Evolutionary conservation across 148 eudicot genomes (phyloP).

Genomic region (Amaranthus palmeri): DNA sequence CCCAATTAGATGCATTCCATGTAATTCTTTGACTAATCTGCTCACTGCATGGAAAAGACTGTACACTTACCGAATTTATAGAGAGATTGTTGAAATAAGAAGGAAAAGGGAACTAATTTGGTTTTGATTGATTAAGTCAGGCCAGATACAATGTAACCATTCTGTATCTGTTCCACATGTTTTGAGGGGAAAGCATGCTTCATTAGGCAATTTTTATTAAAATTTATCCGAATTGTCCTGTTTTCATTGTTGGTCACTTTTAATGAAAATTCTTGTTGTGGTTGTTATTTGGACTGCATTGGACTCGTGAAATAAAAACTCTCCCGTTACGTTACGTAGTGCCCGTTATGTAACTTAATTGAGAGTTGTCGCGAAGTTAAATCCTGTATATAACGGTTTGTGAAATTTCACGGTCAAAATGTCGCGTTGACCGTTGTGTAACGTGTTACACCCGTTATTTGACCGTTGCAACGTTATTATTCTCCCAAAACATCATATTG

Average conservation of each 20-base stretch:
- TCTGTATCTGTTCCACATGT: background rate
- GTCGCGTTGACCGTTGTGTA: too few relatives aligned
- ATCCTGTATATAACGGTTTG: too few relatives aligned
- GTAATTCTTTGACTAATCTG: background rate
- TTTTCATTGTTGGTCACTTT: background rate
- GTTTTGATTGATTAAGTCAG: background rate
- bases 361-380: too few relatives aligned
- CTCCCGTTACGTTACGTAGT: too few relatives aligned
- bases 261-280: background rate
- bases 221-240: background rate
- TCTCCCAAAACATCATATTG: too few relatives aligned
- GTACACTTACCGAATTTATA: too few relatives aligned
- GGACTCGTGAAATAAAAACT: background rate
- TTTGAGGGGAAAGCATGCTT: constrained; percentile 1
- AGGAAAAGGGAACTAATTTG: background rate
- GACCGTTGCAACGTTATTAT: too few relatives aligned
- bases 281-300: background rate
- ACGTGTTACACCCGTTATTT: too few relatives aligned
- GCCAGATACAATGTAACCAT: background rate
- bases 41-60: background rate
- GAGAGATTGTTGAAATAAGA: background rate
- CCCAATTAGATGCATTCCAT: background rate
- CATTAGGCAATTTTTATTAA: background rate
- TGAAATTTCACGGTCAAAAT: too few relatives aligned
- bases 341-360: too few relatives aligned